phyloP scores from a whole-genome alignment of 495 filamentous ascomycete genomes.

The Penicillium turbatum region DNA sequence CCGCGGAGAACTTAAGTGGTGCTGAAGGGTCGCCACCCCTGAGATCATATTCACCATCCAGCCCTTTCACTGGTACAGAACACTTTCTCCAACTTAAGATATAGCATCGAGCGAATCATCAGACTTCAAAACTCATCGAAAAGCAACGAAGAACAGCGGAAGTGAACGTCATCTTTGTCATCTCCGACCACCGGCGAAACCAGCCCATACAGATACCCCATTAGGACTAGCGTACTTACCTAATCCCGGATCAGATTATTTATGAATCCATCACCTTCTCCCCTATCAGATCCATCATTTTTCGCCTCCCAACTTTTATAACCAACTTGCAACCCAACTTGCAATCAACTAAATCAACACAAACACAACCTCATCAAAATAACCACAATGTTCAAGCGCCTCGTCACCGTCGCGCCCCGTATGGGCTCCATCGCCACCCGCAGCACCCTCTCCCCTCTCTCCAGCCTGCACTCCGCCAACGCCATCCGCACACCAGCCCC shows the following conservation, averaged over 20 bases:
- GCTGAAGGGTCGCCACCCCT: conserved; percentile 10
- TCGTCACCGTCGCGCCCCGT: conserved; percentile 47
- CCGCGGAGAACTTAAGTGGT: conserved; percentile 21
- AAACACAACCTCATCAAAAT: not conserved
- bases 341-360: not conserved
- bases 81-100: not conserved
- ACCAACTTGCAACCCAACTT: not conserved
- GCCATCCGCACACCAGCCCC: conserved; percentile 27
- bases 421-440: conserved; percentile 43
- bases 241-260: conserved; percentile 31
- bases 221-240: conserved; percentile 22
- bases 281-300: conserved; percentile 28
- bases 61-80: conserved; percentile 1
- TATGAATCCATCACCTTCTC: conserved; percentile 32
- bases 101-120: not conserved
- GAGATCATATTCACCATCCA: conserved; percentile 13
- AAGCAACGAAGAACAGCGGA: not conserved
- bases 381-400: conserved; percentile 50
- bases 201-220: conserved; percentile 12
- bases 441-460: conserved; percentile 39
- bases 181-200: conserved; percentile 29
- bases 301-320: not conserved
- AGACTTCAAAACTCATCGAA: not conserved
- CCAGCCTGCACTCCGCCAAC: conserved; percentile 30
- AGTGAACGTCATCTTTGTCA: conserved; percentile 15